Evolutionary conservation across 2,329 filamentous ascomycete species (phyloP), one percentile per base, ranked within the genome.

Genomic region (Penicillium olsonii): DNA sequence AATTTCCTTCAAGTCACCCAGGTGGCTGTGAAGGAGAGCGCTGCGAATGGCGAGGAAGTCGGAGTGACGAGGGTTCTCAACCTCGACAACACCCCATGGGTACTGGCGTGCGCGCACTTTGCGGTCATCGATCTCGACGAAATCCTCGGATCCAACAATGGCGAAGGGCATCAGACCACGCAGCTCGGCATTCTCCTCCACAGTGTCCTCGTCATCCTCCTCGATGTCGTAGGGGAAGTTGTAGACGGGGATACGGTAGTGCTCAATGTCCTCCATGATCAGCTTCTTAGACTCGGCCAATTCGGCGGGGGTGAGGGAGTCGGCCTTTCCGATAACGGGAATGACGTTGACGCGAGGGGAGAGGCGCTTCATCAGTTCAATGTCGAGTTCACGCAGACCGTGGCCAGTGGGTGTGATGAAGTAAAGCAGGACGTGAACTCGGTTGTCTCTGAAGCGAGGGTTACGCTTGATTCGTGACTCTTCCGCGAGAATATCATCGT

Each of bases 401-500:
- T 96, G 91, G 67, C 94, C 94, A 55, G 94, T 99, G 40, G 94
- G 94, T 60, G 94, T 95, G 81, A 99, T 97, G 75, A 99, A 99
- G 83, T 99, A 99, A 67, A 99, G 87, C 73, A 99, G 85, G 62
- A 92, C 94, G 71, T 99, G 94, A 41, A 99, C 90, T 79, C 94
- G 90, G 80, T 99, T 97, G 79, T 99, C 94, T 70, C 94, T 87
- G 87, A 99, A 99, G 69, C 94, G 87, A 65, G 94, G 94, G 81
- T 99, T 99, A 91, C 94, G 94, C 89, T 99, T 99, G 83, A 99
- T 99, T 81, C 94, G 90, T 67, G 94, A 97, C 80, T 99, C 94
- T 79, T 97, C 92, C 56, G 94, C 92, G 65, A 99, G 84, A 81
- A 99, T 97, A 73, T 97, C 92, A 76, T 99, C 94, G 76, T 97